These are phyloP conservation scores for Hypoxylon perforatum DNA, from an alignment of 495 filamentous ascomycete species.

Conservation along the genomic window DNA sequence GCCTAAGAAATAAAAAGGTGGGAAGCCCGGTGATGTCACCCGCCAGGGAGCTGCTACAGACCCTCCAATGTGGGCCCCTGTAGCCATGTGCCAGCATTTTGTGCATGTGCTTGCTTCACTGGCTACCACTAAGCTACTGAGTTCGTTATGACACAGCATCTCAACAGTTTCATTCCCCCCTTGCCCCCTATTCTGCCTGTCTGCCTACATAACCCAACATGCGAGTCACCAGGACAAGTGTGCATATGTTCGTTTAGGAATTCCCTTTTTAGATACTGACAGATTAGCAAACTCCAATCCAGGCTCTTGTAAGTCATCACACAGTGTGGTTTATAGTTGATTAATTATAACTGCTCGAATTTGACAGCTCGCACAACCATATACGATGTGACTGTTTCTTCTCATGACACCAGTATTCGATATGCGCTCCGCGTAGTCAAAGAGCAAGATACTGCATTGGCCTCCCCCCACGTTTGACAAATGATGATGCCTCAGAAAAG, in stretches of 20 bases:
- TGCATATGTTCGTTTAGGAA: neutral
- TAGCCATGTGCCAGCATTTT: conserved; percentile 37
- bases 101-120: conserved; percentile 36
- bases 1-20: conserved; percentile 20
- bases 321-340: neutral
- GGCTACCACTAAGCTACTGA: conserved; percentile 7
- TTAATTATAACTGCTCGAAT: conserved; percentile 34
- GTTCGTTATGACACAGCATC: too few relatives aligned
- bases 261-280: too few relatives aligned
- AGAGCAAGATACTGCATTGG: conserved; percentile 2
- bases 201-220: too few relatives aligned
- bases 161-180: too few relatives aligned
- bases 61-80: conserved; percentile 29
- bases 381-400: conserved; percentile 19
- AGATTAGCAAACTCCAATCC: neutral
- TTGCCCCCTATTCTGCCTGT: too few relatives aligned
- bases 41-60: conserved; percentile 10
- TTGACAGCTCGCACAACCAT: conserved; percentile 28
- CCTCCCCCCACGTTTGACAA: conserved; percentile 6
- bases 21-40: conserved; percentile 37
- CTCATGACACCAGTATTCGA: conserved; percentile 25
- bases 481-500: conserved; percentile 14
- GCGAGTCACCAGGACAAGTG: conserved; percentile 6
- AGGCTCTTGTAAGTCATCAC: neutral
- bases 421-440: conserved; percentile 23